Evolutionary conservation across 2,329 filamentous ascomycete genomes (phyloP), one percentile per base, ranked within the genome.

Genomic region (Calonectria honghensis): DNA sequence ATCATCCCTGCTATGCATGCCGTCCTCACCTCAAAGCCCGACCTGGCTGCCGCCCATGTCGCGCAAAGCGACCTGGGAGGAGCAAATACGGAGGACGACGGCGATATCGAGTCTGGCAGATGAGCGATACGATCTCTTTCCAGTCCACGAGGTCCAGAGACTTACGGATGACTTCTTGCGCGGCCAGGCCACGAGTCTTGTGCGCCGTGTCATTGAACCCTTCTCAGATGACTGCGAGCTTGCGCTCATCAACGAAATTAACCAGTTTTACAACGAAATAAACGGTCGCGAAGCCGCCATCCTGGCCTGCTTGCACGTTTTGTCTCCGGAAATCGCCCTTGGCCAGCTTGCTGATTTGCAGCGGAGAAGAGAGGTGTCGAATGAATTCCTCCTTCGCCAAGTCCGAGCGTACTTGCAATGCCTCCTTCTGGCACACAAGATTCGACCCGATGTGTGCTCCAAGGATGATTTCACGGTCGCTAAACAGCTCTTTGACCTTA

Each of bases 331-430:
- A 0, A 41, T 59, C 16, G 73, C 70, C 18, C 50, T 57, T 20
- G 69, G 66, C 9, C 73, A 68, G n/a, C 48, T 76, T 31, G 31
- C 59, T n/a, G 29, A 39, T 31, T 48, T 74, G 41, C 52, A 50
- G n/a, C 31, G 37, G 57, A 59, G 66, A 41, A 70, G 66, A 41
- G 51, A 73, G 37, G 48, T 57, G 45, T 29, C 48, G 6, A 59
- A 64, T 6, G 59, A 51, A 16, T 68, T 70, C 16, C 70, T 76
- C 10, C 52, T 70, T 16, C 52, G 64, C 32, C 69, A 70, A 18
- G 66, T 68, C 18, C 65, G 73, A 63, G 65, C 69, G 13, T 76
- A 76, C 39, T 48, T 76, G 27, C 75, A 76, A 68, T 73, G 74
- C 7, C 48, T 76, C 7, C 50, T 76, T 5, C 20, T 75, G 11